Base-by-base conservation (phyloP, 345 rosid species). In the Hibiscus tridactylites region DNA sequence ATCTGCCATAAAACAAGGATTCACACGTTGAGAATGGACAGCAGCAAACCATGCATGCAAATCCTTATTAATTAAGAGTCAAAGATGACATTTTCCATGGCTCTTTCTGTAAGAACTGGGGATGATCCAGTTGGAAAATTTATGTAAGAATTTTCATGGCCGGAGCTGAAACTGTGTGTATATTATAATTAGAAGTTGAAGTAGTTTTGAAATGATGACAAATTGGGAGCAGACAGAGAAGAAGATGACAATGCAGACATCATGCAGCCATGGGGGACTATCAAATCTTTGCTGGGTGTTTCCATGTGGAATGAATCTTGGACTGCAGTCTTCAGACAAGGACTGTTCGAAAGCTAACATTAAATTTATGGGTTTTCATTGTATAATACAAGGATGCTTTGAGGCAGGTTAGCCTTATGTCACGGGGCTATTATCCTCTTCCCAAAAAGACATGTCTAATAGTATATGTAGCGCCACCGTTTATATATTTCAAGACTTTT, bases 291-390 rank as follows among this genome's bases (percentile, higher is more conserved):
- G 44, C 44, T 39, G 44, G 10, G 44, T 8, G 44, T 1, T 39
- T 39, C 42, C 42, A 37, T 37, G 9, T 68, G 71, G 26, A 68
- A 68, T 68, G 71, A 49, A 68, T 68, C 59, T 68, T 68, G 44
- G 71, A 49, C 71, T 26, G 71, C 37, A 13, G 35, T 13, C 37
- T 44, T 12, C 58, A 3, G 58, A 67, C 58, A 46, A 47, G 13
- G 24, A 67, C 58, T 28, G 71, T 67, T 67, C 16, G 21, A 26
- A 44, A 13, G 24, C 16, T 16, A 8, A 28, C 19, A 19, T 13
- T 6, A 9, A 46, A 31, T 33, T 46, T 12, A 21, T 60, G 3
- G 52, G 31, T 19, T 64, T 42, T 47, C 15, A 64, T 19, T 39
- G 21, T 65, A 65, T 65, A 16, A 65, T 65, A 42, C 53, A 2